Evolutionary conservation across 2,329 filamentous ascomycete species (phyloP).

Genomic region (Ophidiomyces ophidiicola): DNA sequence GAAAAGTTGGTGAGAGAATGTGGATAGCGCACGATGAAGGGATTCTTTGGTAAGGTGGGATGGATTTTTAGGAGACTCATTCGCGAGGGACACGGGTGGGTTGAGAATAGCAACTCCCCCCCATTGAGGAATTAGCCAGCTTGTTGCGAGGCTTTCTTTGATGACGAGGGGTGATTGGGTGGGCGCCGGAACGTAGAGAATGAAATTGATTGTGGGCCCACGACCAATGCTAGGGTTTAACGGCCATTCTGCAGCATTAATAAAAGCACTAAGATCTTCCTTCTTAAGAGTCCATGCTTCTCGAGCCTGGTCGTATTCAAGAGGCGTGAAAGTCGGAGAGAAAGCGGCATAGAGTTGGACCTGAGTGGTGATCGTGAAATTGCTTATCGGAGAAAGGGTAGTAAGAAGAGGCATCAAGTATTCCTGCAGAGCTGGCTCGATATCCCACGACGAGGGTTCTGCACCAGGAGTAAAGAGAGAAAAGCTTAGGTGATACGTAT

Average conservation of each 20-base stretch:
- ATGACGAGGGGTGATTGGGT: constrained; percentile 48
- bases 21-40: constrained; percentile 69
- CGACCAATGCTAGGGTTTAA: constrained; percentile 84
- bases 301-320: constrained; percentile 41
- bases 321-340: constrained; percentile 48
- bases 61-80: constrained; percentile 18
- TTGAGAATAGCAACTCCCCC: constrained; percentile 64
- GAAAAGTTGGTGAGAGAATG: constrained; percentile 80
- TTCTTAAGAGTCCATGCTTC: constrained; percentile 60
- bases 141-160: constrained; percentile 50
- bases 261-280: constrained; percentile 82
- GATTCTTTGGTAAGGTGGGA: constrained; percentile 49
- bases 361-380: constrained; percentile 92
- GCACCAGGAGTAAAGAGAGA: constrained; percentile 78
- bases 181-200: constrained; percentile 74
- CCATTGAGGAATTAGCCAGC: constrained; percentile 96
- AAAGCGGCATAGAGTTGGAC: constrained; percentile 79
- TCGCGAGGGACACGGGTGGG: constrained; percentile 30
- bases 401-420: constrained; percentile 74
- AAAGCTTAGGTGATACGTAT: constrained; percentile 90
- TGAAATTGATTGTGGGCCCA: constrained; percentile 90
- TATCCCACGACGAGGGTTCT: constrained; percentile 77
- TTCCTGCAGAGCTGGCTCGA: constrained; percentile 65
- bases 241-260: constrained; percentile 97
- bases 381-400: constrained; percentile 70